Conservation (phyloP, 2,329 filamentous ascomycete species). For the Akanthomyces muscarius region DNA sequence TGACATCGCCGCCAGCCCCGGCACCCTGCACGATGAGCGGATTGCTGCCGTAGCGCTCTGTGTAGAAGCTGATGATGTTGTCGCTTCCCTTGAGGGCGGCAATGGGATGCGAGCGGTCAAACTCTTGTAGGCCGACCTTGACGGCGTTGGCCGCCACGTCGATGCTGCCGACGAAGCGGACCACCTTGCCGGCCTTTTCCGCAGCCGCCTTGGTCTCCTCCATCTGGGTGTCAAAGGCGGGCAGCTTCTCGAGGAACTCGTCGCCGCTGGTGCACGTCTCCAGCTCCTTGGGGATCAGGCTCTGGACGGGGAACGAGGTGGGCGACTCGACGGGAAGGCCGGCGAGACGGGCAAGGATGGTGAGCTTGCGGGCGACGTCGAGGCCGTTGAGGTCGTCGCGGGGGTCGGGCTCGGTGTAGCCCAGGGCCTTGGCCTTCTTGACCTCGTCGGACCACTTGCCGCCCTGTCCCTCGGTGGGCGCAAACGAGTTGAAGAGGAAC, state of each 20-base stretch:
- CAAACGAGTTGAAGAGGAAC: constrained; percentile 97
- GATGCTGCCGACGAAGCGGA: constrained; percentile 90
- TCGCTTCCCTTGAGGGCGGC: constrained; percentile 94
- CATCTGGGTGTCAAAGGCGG: constrained; percentile 85
- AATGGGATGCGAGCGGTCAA: constrained; percentile 84
- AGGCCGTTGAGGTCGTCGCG: constrained; percentile 83
- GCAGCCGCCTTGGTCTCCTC: constrained; percentile 81
- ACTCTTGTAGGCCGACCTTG: constrained; percentile 89
- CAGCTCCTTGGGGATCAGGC: constrained; percentile 82
- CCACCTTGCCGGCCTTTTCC: constrained; percentile 81
- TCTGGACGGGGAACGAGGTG: constrained; percentile 88
- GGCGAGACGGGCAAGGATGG: constrained; percentile 82
- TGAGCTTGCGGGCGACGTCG: constrained; percentile 92
- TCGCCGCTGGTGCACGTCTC: constrained; percentile 72
- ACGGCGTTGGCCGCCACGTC: constrained; percentile 77
- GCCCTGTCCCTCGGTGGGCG: constrained; percentile 68
- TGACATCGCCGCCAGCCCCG: constrained; percentile 90
- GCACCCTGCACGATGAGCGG: constrained; percentile 93
- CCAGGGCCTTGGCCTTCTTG: constrained; percentile 83
- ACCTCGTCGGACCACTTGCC: constrained; percentile 91
- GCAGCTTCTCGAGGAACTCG: constrained; percentile 78
- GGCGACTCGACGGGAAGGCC: constrained; percentile 79
- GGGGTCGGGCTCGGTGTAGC: constrained; percentile 87
- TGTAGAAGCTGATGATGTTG: constrained; percentile 99
- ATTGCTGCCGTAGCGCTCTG: constrained; percentile 85